phyloP scores from a whole-genome alignment of 2,329 filamentous ascomycete genomes.

The Aspergillus melleus region DNA sequence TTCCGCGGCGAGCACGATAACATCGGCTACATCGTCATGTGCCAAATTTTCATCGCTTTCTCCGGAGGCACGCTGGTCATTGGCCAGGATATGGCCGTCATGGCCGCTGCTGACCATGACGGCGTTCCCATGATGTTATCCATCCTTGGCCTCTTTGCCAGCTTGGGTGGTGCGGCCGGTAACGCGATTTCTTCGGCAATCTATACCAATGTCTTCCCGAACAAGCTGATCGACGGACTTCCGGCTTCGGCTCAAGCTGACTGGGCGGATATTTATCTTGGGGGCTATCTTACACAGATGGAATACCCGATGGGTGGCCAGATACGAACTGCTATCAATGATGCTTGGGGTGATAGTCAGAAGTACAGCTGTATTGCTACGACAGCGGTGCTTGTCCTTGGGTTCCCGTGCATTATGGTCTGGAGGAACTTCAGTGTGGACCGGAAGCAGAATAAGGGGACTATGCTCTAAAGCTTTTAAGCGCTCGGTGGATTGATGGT shows the following conservation, averaged over 20 bases:
- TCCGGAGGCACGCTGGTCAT: slow-evolving; percentile 55
- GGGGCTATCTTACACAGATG: not conserved
- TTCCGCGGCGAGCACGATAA: slow-evolving; percentile 52
- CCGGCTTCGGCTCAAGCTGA: not conserved
- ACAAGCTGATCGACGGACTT: not conserved
- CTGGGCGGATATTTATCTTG: not conserved
- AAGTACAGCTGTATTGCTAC: slow-evolving; percentile 33
- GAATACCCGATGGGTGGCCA: slow-evolving; percentile 28
- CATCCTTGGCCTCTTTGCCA: slow-evolving; percentile 33
- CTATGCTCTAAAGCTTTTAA: not conserved
- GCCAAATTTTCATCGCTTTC: slow-evolving; percentile 57
- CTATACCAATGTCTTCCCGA: not conserved
- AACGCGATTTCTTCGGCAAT: not conserved
- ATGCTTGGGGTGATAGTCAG: slow-evolving; percentile 38
- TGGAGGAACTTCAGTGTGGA: slow-evolving; percentile 33
- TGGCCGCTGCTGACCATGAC: slow-evolving; percentile 55
- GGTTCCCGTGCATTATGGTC: slow-evolving; percentile 32
- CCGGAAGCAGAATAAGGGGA: not conserved
- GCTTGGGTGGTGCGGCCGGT: slow-evolving; percentile 37
- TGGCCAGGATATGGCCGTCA: slow-evolving; percentile 58
- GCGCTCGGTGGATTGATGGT: no score
- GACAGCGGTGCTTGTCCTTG: slow-evolving; percentile 30
- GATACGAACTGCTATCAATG: slow-evolving; percentile 31
- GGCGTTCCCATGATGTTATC: slow-evolving; percentile 50
- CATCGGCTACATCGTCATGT: slow-evolving; percentile 55